These are phyloP conservation scores for Ambrosiella beaveri DNA, from an alignment of 2,329 filamentous ascomycete species.

Conservation along the genomic window DNA sequence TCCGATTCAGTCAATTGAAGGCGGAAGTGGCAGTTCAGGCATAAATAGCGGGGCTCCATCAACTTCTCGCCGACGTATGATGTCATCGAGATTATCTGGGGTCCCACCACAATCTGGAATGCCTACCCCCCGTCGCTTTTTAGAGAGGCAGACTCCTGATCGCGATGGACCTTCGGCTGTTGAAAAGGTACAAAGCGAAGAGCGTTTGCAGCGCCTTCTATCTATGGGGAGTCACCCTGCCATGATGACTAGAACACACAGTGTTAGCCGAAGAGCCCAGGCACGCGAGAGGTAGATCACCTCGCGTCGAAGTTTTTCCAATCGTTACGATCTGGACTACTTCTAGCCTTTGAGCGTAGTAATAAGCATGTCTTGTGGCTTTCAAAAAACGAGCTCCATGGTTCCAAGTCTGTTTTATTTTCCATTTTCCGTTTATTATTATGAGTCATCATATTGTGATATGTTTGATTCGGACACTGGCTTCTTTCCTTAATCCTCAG, in stretches of 20 bases:
- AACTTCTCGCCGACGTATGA: constrained; percentile 35
- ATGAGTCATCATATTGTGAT: neutral
- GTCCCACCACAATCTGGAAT: constrained; percentile 9
- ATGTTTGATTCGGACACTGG: neutral
- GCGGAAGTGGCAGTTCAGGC: constrained; percentile 16
- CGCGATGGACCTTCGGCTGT: constrained; percentile 14
- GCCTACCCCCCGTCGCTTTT: constrained; percentile 8
- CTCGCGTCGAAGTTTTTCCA: constrained; percentile 18
- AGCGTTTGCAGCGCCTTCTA: constrained; percentile 27
- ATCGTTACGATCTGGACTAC: neutral
- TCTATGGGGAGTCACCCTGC: constrained; percentile 26
- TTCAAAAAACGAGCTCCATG: neutral
- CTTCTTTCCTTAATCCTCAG: neutral
- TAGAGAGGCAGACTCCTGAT: constrained; percentile 13
- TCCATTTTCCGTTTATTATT: neutral
- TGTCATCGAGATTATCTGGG: constrained; percentile 27
- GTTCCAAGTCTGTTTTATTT: neutral
- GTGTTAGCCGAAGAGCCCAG: constrained; percentile 23
- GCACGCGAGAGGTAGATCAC: constrained; percentile 15
- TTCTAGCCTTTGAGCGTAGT: neutral
- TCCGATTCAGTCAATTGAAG: constrained; percentile 13
- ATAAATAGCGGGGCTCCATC: constrained; percentile 24
- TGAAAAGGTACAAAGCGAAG: constrained; percentile 24
- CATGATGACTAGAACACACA: constrained; percentile 28
- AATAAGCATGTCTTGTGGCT: neutral